Percentiles rank a stretch among this genome's conserved stretches.
phyloP scores from a whole-genome alignment of 163 green algal species.

The Chloroidium sp. region DNA sequence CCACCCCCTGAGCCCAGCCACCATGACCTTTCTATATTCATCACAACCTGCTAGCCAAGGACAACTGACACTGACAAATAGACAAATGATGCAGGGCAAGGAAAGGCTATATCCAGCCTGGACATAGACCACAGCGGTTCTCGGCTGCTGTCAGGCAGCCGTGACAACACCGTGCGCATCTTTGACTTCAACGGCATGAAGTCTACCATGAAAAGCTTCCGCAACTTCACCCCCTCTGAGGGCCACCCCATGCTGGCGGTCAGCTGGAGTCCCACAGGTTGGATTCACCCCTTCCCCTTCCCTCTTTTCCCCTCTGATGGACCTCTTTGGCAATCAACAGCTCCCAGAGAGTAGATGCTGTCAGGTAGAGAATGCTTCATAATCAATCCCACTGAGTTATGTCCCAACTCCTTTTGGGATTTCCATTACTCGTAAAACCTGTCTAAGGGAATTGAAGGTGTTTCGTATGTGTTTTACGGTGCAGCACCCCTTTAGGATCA shows the following conservation, averaged over 20 bases:
- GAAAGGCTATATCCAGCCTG: conserved; percentile 54
- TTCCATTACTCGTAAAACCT: too few relatives aligned
- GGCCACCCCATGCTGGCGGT: conserved; percentile 57
- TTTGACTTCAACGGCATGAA: conserved; percentile 99
- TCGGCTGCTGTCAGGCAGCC: conserved; percentile 52
- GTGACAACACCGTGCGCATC: conserved; percentile 70
- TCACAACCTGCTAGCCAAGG: background rate
- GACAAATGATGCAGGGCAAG: conserved; percentile 25
- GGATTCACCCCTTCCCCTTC: background rate
- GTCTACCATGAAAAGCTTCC: conserved; percentile 69
- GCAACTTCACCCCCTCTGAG: conserved; percentile 49
- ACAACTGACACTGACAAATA: background rate
- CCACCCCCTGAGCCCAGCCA: background rate
- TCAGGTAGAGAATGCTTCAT: background rate
- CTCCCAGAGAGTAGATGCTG: background rate
- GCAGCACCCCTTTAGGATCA: too few relatives aligned
- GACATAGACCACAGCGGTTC: conserved; percentile 65
- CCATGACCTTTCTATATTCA: background rate
- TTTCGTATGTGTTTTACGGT: too few relatives aligned
- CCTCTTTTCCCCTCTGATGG: background rate
- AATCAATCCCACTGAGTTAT: background rate
- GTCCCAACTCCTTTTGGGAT: too few relatives aligned
- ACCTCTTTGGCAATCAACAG: background rate
- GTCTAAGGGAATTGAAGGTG: too few relatives aligned
- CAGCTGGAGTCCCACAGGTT: conserved; percentile 48